Conservation (phyloP, 768 basidiomycete species). For the Mycena vulgaris region DNA sequence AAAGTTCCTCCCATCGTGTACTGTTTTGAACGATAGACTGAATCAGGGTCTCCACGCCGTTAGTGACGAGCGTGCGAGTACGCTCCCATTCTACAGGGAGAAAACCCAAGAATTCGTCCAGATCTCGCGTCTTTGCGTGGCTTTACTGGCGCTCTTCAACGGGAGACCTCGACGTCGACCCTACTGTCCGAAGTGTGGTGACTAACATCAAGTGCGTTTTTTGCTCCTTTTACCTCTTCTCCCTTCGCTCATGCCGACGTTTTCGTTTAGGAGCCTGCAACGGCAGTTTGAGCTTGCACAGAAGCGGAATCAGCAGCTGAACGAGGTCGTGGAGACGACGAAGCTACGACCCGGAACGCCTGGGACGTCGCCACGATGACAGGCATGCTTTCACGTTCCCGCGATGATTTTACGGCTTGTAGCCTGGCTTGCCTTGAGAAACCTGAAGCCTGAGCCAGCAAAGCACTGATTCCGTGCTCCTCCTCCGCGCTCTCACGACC, state of each 20-base stretch:
- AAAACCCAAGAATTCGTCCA: conserved; percentile 1
- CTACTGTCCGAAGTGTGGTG: background rate
- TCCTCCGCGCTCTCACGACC: too few species aligned
- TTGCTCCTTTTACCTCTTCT: background rate
- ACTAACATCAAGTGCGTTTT: background rate
- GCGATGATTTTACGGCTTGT: too few species aligned
- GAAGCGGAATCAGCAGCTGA: conserved; percentile 75
- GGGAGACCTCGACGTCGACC: background rate
- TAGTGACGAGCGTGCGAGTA: too few species aligned
- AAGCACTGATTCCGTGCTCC: too few species aligned
- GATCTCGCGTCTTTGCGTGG: background rate
- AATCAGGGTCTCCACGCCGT: too few species aligned
- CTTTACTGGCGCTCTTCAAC: background rate
- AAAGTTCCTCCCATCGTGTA: too few species aligned
- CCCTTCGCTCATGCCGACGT: too few species aligned
- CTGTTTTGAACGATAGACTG: too few species aligned
- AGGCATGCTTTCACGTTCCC: too few species aligned
- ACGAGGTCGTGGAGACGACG: conserved; percentile 65
- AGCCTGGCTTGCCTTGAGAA: too few species aligned
- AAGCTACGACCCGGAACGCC: conserved; percentile 47
- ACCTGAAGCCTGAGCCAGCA: too few species aligned
- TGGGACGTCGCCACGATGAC: conserved; percentile 38
- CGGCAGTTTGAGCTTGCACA: conserved; percentile 84
- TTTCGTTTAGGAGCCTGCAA: conserved; percentile 79
- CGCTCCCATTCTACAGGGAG: background rate